Conservation (phyloP, 768 basidiomycete genomes). For the Kwoniella pini region DNA sequence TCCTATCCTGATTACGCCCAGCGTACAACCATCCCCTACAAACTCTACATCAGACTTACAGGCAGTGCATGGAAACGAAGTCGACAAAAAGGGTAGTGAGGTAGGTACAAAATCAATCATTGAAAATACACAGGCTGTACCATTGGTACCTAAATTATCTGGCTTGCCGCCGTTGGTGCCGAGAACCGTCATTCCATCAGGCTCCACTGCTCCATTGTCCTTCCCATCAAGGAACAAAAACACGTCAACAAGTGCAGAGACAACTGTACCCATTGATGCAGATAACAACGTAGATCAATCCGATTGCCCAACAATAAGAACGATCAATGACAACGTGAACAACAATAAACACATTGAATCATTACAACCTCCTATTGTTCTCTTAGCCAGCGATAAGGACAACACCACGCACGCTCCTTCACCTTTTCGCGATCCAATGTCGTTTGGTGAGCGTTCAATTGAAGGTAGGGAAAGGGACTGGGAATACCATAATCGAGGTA, state of each 20-base stretch:
- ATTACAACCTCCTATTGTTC: conserved; percentile 17
- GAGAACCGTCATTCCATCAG: conserved; percentile 2
- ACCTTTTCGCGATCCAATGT: conserved; percentile 9
- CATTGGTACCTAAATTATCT: background rate
- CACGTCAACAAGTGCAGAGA: conserved; percentile 8
- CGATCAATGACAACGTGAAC: conserved; percentile 9
- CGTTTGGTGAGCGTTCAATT: background rate
- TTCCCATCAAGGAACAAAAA: background rate
- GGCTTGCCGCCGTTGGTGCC: conserved; percentile 9
- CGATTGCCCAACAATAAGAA: conserved; percentile 5
- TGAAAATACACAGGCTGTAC: background rate
- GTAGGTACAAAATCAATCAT: background rate
- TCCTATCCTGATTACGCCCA: conserved; percentile 18
- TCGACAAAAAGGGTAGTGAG: background rate
- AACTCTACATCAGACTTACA: background rate
- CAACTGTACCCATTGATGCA: background rate
- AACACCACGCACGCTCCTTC: background rate
- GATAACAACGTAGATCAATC: background rate
- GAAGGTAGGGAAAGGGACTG: conserved; percentile 17
- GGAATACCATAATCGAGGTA: conserved; percentile 24
- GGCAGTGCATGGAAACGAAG: background rate
- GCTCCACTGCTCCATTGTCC: conserved; percentile 16
- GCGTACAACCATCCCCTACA: background rate
- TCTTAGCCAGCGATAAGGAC: background rate
- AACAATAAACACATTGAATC: background rate